Evolutionary conservation across 352 stramenopile species (phyloP).

Genomic region (Phytopythium litorale): DNA sequence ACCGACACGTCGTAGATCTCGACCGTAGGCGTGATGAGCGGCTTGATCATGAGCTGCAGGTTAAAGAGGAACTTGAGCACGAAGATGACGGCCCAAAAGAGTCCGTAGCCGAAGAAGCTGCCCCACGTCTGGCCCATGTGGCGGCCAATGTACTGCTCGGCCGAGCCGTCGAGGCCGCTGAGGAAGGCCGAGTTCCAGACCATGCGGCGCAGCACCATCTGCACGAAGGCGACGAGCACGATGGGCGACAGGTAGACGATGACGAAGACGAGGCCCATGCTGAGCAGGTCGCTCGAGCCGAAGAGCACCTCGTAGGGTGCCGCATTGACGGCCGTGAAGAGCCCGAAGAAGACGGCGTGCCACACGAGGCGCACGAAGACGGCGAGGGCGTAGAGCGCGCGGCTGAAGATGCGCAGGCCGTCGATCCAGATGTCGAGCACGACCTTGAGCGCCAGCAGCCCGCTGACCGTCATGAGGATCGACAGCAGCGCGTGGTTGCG

Average conservation of each 20-base stretch:
- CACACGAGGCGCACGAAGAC: conserved; percentile 74
- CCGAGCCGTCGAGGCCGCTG: conserved; percentile 61
- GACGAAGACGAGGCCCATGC: conserved; percentile 47
- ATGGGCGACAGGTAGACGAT: conserved; percentile 61
- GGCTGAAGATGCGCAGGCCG: conserved; percentile 64
- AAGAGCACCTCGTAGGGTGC: conserved; percentile 64
- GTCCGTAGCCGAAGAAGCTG: conserved; percentile 55
- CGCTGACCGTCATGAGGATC: conserved; percentile 62
- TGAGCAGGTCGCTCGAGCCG: conserved; percentile 56
- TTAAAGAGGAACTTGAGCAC: conserved; percentile 97
- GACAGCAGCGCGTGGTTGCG: conserved; percentile 76
- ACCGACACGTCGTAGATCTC: conserved; percentile 89
- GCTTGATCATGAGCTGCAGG: conserved; percentile 96
- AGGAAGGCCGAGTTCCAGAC: conserved; percentile 59
- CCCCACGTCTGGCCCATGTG: conserved; percentile 74
- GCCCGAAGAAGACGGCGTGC: conserved; percentile 76
- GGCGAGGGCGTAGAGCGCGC: conserved; percentile 45
- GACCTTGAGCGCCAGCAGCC: conserved; percentile 60
- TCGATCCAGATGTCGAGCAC: conserved; percentile 84
- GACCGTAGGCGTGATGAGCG: conserved; percentile 94
- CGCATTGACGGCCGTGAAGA: conserved; percentile 67
- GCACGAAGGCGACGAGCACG: conserved; percentile 48
- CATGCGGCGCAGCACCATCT: conserved; percentile 57
- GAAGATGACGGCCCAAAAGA: conserved; percentile 83
- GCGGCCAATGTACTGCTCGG: conserved; percentile 79